Conservation (phyloP, 768 basidiomycete genomes). For the Infundibulicybe gibba region DNA sequence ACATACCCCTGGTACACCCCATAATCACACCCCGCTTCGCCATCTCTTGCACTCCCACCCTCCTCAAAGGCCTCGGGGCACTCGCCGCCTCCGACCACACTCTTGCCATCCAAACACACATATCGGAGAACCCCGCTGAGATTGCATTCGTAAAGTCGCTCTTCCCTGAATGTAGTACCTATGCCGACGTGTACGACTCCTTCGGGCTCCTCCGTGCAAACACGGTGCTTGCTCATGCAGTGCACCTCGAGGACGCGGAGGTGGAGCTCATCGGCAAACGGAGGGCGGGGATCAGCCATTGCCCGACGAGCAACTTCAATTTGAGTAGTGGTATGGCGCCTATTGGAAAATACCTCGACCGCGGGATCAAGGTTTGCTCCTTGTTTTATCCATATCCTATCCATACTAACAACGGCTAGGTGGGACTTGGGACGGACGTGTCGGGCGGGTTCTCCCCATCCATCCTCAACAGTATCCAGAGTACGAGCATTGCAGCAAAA, state of each 20-base stretch:
- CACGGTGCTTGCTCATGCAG: no score
- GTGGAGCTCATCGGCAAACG: slow-evolving; percentile 61
- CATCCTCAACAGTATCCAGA: slow-evolving; percentile 70
- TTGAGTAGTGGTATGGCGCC: slow-evolving; percentile 84
- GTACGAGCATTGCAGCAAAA: no score
- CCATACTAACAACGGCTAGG: slow-evolving; percentile 41
- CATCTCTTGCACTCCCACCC: slow-evolving; percentile 75
- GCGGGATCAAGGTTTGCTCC: no score
- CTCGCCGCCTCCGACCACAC: slow-evolving; percentile 56
- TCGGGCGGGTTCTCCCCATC: slow-evolving; percentile 86
- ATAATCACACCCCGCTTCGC: slow-evolving; percentile 95
- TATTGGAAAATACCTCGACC: slow-evolving; percentile 76
- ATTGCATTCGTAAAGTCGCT: slow-evolving; percentile 59
- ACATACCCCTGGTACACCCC: slow-evolving; percentile 71
- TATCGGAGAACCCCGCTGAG: slow-evolving; percentile 81
- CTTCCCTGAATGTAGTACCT: slow-evolving; percentile 65
- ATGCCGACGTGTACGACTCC: slow-evolving; percentile 80
- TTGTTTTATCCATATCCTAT: slow-evolving; percentile 6
- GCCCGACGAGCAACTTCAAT: slow-evolving; percentile 95
- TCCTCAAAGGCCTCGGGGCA: slow-evolving; percentile 58
- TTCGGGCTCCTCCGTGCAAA: slow-evolving; percentile 69
- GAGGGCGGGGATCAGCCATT: slow-evolving; percentile 82
- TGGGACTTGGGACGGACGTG: slow-evolving; percentile 92
- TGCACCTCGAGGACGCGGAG: no score
- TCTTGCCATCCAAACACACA: slow-evolving; percentile 88